phyloP scores from a whole-genome alignment of 108 stramenopile genomes.

The Bacterosira constricta region DNA sequence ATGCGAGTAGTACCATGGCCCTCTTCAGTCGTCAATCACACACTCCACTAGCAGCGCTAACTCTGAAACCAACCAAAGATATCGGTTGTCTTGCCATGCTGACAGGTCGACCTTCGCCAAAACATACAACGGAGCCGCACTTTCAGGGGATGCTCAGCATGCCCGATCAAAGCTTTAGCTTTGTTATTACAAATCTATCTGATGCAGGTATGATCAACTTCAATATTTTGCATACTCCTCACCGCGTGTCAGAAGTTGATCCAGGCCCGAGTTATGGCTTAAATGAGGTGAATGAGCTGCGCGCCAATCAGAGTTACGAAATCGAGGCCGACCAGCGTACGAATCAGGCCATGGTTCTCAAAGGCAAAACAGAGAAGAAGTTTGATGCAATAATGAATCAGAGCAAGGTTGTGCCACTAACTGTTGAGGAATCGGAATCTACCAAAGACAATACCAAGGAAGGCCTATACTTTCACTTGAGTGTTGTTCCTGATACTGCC shows the following conservation, averaged over 20 bases:
- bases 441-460: background rate
- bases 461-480: constrained; percentile 5
- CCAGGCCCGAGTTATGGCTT: background rate
- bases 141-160: constrained; percentile 4
- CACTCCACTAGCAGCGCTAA: background rate
- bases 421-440: background rate
- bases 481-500: background rate
- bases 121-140: background rate
- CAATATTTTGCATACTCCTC: constrained; percentile 1
- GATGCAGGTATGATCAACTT: constrained; percentile 3
- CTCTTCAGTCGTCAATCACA: background rate
- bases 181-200: constrained; percentile 7
- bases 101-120: background rate
- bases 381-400: background rate
- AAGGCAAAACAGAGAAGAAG: background rate
- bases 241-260: background rate
- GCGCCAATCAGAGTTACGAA: background rate
- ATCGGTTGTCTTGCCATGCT: constrained; percentile 2
- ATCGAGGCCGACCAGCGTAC: background rate
- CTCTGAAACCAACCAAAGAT: background rate
- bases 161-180: constrained; percentile 1
- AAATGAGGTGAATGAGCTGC: constrained; percentile 1
- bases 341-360: background rate
- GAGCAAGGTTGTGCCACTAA: background rate
- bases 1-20: background rate